These are phyloP conservation scores for Mycena epipterygia DNA, from an alignment of 768 basidiomycete genomes.

Conservation along the genomic window DNA sequence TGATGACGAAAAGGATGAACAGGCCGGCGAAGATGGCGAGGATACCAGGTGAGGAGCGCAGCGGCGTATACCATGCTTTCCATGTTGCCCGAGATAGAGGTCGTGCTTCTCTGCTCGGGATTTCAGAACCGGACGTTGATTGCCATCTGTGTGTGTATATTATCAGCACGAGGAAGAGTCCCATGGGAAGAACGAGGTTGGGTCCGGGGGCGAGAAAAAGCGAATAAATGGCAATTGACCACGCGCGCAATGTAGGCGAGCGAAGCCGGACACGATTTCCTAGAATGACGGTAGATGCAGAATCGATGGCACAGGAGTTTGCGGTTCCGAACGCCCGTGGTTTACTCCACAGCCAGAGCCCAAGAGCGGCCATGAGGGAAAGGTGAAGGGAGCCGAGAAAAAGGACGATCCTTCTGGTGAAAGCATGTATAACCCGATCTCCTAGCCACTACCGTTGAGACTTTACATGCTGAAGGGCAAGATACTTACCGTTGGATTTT, in stretches of 20 bases:
- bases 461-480: not conserved
- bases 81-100: not conserved
- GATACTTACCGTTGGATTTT: too few species aligned
- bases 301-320: not conserved
- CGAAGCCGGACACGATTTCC: not conserved
- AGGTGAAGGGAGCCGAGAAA: conserved; percentile 7
- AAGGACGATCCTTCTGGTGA: not conserved
- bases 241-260: not conserved
- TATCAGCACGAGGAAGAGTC: not conserved
- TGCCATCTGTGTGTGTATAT: not conserved
- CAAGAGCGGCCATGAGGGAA: conserved; percentile 15
- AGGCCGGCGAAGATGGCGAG: not conserved
- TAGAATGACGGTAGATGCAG: not conserved
- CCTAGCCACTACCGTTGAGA: not conserved
- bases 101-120: too few species aligned
- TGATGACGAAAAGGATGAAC: conserved; percentile 6
- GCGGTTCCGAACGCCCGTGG: conserved; percentile 1
- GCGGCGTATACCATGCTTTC: not conserved
- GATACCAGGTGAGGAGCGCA: not conserved
- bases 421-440: not conserved
- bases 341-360: conserved; percentile 19
- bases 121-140: too few species aligned
- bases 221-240: not conserved
- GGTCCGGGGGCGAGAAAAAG: conserved; percentile 4
- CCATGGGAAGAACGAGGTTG: conserved; percentile 3